phyloP scores from a whole-genome alignment of 345 rosid genomes.

The Citrus mangshanensis region DNA sequence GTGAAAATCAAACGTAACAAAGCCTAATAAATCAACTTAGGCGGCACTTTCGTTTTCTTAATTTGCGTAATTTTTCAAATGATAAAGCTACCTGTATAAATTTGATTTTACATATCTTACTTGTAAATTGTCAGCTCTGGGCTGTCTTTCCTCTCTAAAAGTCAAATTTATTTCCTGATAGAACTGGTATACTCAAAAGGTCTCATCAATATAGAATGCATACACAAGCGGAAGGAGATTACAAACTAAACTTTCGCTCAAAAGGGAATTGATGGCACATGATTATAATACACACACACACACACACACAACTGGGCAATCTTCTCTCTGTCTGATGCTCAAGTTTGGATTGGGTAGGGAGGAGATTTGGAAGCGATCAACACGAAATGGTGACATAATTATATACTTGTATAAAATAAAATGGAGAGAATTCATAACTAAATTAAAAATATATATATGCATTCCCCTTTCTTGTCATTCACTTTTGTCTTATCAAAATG shows the following conservation, averaged over 20 bases:
- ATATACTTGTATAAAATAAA: too few relatives aligned
- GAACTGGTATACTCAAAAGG: too few relatives aligned
- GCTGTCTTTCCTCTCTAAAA: background rate
- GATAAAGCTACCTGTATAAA: too few relatives aligned
- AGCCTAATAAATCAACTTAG: too few relatives aligned
- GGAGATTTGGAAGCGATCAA: background rate
- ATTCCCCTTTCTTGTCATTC: background rate
- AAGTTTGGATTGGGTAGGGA: background rate
- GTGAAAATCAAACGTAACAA: background rate
- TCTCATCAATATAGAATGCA: background rate
- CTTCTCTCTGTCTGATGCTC: too few relatives aligned
- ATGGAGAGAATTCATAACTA: background rate
- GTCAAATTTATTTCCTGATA: background rate
- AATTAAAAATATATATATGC: too few relatives aligned
- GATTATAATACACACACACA: background rate
- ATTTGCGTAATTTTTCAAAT: too few relatives aligned
- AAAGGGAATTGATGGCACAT: background rate
- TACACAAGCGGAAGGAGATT: too few relatives aligned
- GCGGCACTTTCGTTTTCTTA: too few relatives aligned
- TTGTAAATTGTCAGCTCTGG: background rate
- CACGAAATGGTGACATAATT: background rate
- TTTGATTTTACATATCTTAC: too few relatives aligned
- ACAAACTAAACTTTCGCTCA: too few relatives aligned
- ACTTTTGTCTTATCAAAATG: background rate
- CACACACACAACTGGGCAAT: too few relatives aligned